Conservation (phyloP, 2,329 filamentous ascomycete species). For the Aspergillus versicolor region DNA sequence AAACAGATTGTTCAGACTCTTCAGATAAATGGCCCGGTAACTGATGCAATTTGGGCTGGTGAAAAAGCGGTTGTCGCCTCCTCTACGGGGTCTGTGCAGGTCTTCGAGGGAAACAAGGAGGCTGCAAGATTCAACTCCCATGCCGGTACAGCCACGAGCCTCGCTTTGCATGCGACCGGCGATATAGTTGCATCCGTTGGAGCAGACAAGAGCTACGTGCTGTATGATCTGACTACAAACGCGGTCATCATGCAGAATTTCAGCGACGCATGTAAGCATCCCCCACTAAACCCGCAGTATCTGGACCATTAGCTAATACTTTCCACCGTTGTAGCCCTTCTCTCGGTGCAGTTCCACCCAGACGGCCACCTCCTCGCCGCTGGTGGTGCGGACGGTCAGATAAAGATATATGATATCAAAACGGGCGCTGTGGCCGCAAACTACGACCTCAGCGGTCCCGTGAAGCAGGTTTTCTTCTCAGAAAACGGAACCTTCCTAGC, state of each 20-base stretch:
- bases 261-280: constrained; percentile 70
- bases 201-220: constrained; percentile 84
- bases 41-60: constrained; percentile 59
- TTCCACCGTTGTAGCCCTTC: constrained; percentile 54
- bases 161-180: constrained; percentile 80
- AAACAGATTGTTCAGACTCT: constrained; percentile 72
- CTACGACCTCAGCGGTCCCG: constrained; percentile 64
- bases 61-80: constrained; percentile 71
- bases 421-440: constrained; percentile 73
- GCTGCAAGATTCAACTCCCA: constrained; percentile 74
- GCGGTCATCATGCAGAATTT: constrained; percentile 75
- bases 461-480: constrained; percentile 79
- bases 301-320: not conserved
- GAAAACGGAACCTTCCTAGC: constrained; percentile 98
- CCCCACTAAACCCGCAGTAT: not conserved
- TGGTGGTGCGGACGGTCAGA: constrained; percentile 74
- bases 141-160: constrained; percentile 72
- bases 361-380: constrained; percentile 92
- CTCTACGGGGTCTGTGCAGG: constrained; percentile 73
- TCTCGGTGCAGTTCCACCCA: constrained; percentile 83
- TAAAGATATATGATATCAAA: constrained; percentile 87
- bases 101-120: constrained; percentile 72
- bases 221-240: constrained; percentile 74
- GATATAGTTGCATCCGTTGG: constrained; percentile 84
- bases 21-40: constrained; percentile 65